phyloP scores from a whole-genome alignment of 805 yeast species.

The Schwanniomyces occidentalis region DNA sequence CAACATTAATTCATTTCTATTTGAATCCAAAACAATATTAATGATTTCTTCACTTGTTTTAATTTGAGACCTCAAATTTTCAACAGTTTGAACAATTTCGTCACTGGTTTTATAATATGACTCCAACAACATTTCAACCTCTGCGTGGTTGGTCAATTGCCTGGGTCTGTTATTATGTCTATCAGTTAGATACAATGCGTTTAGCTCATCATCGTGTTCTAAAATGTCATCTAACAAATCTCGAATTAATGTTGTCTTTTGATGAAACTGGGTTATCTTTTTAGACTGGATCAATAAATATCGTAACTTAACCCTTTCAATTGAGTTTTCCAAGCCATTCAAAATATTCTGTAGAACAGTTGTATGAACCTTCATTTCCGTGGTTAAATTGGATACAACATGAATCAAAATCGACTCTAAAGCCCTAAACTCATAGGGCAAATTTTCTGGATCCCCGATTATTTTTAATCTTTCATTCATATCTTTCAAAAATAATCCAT shows the following conservation, averaged over 20 bases:
- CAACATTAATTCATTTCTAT: conserved; percentile 89
- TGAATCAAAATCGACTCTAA: conserved; percentile 82
- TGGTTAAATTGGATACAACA: conserved; percentile 72
- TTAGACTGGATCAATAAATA: conserved; percentile 82
- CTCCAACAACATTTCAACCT: conserved; percentile 86
- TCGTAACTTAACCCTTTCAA: conserved; percentile 76
- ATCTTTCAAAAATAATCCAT: conserved; percentile 43
- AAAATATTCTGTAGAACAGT: conserved; percentile 74
- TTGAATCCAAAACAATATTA: conserved; percentile 88
- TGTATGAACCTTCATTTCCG: conserved; percentile 84
- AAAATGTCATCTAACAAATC: conserved; percentile 82
- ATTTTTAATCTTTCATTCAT: conserved; percentile 39
- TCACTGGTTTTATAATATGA: conserved; percentile 89
- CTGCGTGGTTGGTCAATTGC: conserved; percentile 68
- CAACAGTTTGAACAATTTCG: conserved; percentile 90
- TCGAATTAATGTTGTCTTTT: conserved; percentile 78
- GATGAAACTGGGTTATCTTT: conserved; percentile 77
- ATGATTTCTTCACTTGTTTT: conserved; percentile 93
- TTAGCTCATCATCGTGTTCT: conserved; percentile 85
- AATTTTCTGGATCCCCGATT: conserved; percentile 28
- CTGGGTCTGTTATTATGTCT: conserved; percentile 46
- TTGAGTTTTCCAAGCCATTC: conserved; percentile 74
- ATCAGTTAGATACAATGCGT: conserved; percentile 77
- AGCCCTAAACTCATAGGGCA: conserved; percentile 91
- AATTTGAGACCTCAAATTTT: conserved; percentile 75